Conservation (phyloP, 2,329 filamentous ascomycete genomes). For the Botrytis cinerea region DNA sequence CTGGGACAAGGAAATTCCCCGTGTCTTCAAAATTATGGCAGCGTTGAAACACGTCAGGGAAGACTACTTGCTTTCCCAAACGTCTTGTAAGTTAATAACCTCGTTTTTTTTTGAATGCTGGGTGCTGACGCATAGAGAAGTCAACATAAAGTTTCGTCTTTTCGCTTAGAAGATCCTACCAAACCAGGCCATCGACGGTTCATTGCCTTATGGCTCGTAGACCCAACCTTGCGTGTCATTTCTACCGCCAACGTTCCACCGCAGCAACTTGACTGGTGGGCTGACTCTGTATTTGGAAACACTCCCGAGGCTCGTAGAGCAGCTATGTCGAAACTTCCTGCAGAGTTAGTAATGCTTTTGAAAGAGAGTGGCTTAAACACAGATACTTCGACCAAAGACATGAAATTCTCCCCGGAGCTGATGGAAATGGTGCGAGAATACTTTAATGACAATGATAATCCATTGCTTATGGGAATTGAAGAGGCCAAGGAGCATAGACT, state of each 20-base stretch:
- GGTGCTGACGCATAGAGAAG: neutral
- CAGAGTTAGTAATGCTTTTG: slow-evolving; percentile 26
- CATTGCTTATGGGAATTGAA: slow-evolving; percentile 42
- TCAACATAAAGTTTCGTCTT: slow-evolving; percentile 55
- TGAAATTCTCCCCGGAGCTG: slow-evolving; percentile 31
- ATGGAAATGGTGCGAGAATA: slow-evolving; percentile 22
- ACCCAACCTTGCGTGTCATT: slow-evolving; percentile 54
- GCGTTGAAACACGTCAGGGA: slow-evolving; percentile 43
- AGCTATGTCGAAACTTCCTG: neutral
- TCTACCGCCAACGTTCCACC: slow-evolving; percentile 54
- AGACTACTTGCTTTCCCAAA: slow-evolving; percentile 51
- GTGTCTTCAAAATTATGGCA: slow-evolving; percentile 46
- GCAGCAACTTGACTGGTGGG: slow-evolving; percentile 52
- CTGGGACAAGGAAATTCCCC: neutral
- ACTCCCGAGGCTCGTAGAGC: neutral
- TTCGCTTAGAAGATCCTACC: slow-evolving; percentile 52
- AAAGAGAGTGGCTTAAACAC: neutral
- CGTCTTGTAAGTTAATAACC: slow-evolving; percentile 23
- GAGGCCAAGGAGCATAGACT: slow-evolving; percentile 45
- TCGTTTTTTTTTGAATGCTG: too few species aligned
- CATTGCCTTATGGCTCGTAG: slow-evolving; percentile 59
- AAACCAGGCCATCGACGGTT: slow-evolving; percentile 58
- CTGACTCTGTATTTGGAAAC: slow-evolving; percentile 27
- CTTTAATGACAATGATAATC: slow-evolving; percentile 27
- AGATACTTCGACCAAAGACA: slow-evolving; percentile 19